Conservation (phyloP, 2,329 filamentous ascomycete genomes). For the Achaetomium macrosporum region DNA sequence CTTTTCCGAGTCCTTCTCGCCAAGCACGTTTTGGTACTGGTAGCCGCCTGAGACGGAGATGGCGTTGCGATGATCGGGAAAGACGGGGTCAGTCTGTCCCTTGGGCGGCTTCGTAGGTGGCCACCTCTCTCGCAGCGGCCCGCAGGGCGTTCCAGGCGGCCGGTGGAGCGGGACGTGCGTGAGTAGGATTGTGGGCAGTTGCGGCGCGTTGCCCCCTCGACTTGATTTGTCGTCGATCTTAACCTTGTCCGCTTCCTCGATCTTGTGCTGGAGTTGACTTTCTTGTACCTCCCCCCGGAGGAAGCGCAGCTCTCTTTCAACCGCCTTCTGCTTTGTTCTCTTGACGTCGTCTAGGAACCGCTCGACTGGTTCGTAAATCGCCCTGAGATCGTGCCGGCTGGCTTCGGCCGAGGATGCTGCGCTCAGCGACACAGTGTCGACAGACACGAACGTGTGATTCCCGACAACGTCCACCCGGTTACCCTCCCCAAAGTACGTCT, state of each 20-base stretch:
- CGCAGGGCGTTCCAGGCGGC: conserved; percentile 76
- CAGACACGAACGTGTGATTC: conserved; percentile 90
- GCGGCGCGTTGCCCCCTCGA: conserved; percentile 41
- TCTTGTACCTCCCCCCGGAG: conserved; percentile 56
- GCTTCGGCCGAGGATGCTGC: conserved; percentile 54
- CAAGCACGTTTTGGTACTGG: conserved; percentile 95
- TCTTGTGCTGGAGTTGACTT: conserved; percentile 50
- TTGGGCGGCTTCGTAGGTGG: conserved; percentile 61
- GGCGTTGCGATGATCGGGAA: conserved; percentile 66
- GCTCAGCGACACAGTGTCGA: conserved; percentile 84
- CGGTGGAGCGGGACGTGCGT: conserved; percentile 89
- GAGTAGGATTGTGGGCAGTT: conserved; percentile 82
- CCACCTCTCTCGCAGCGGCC: conserved; percentile 76
- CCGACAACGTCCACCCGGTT: conserved; percentile 87
- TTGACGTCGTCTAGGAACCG: conserved; percentile 69
- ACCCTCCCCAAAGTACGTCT: conserved; percentile 82
- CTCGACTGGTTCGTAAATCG: conserved; percentile 69
- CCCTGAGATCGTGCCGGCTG: conserved; percentile 44
- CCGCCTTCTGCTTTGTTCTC: conserved; percentile 58
- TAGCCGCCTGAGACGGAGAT: conserved; percentile 75
- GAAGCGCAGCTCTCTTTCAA: conserved; percentile 61
- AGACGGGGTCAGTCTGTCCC: conserved; percentile 48
- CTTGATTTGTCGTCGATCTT: conserved; percentile 36
- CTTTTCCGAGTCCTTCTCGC: conserved; percentile 65
- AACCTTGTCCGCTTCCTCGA: conserved; percentile 52